Percentiles rank a stretch among this genome's conserved stretches.
phyloP scores from a whole-genome alignment of 2,329 filamentous ascomycete species.

The Colletotrichum tabaci region DNA sequence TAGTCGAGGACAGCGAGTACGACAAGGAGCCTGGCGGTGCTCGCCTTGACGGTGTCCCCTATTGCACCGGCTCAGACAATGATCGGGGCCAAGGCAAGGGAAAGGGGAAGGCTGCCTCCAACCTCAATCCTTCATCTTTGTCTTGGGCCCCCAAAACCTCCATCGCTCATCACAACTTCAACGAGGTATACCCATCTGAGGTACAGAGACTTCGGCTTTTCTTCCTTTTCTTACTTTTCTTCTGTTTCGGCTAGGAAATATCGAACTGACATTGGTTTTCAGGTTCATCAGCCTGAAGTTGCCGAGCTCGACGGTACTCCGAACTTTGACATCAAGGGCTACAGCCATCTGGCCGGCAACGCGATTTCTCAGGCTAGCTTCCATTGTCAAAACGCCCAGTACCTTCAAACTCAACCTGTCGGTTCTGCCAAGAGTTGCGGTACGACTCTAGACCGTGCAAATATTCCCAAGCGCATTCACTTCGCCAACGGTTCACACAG shows the following conservation, averaged over 20 bases:
- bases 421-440: too few relatives aligned
- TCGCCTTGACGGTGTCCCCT: constrained; percentile 13
- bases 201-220: not conserved
- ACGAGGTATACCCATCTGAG: constrained; percentile 3
- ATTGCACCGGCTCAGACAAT: constrained; percentile 3
- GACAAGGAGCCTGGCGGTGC: constrained; percentile 37
- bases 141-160: constrained; percentile 34
- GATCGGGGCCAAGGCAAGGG: not conserved
- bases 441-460: not conserved
- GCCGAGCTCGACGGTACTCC: constrained; percentile 18
- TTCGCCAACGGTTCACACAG: not conserved
- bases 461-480: not conserved
- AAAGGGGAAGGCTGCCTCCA: constrained; percentile 16
- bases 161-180: not conserved
- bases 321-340: not conserved
- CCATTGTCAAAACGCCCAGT: not conserved
- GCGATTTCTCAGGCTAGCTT: not conserved
- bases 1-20: constrained; percentile 20
- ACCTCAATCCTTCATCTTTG: constrained; percentile 37
- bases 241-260: not conserved
- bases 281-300: constrained; percentile 10
- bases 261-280: not conserved
- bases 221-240: too few relatives aligned
- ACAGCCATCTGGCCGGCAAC: not conserved
- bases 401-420: not conserved